These are phyloP conservation scores for Prunella vulgaris DNA, from an alignment of 257 asterid species.

Conservation along the genomic window DNA sequence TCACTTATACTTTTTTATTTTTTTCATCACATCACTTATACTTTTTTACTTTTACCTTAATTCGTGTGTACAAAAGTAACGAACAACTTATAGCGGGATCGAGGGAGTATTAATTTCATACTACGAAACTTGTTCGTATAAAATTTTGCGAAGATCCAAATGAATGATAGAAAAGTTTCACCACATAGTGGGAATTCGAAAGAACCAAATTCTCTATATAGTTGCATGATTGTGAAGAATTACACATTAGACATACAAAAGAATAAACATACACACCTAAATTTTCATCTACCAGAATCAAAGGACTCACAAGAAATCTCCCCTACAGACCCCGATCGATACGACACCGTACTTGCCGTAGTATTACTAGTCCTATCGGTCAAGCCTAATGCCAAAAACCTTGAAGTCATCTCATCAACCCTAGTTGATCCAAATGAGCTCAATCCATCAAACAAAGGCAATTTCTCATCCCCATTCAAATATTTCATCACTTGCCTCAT, in stretches of 20 bases:
- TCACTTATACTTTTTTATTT: no score
- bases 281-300: conserved; percentile 37
- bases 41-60: no score
- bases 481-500: conserved; percentile 49
- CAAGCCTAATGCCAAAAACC: conserved; percentile 33
- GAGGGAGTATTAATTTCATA: no score
- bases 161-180: no score
- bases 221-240: background rate
- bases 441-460: conserved; percentile 37
- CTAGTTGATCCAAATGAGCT: conserved; percentile 36
- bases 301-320: conserved; percentile 36
- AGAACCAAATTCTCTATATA: background rate
- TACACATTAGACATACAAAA: background rate
- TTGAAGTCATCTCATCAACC: conserved; percentile 29
- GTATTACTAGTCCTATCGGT: conserved; percentile 17
- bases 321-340: conserved; percentile 34
- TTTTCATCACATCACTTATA: no score
- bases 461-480: conserved; percentile 40
- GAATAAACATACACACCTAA: background rate
- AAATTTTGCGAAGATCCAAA: no score
- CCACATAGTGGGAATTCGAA: background rate
- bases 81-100: no score
- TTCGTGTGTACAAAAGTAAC: no score
- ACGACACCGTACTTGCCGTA: conserved; percentile 13
- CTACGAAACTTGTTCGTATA: no score